Evolutionary conservation across 805 yeast species (phyloP).

Genomic region (Candida coquimbonensis): DNA sequence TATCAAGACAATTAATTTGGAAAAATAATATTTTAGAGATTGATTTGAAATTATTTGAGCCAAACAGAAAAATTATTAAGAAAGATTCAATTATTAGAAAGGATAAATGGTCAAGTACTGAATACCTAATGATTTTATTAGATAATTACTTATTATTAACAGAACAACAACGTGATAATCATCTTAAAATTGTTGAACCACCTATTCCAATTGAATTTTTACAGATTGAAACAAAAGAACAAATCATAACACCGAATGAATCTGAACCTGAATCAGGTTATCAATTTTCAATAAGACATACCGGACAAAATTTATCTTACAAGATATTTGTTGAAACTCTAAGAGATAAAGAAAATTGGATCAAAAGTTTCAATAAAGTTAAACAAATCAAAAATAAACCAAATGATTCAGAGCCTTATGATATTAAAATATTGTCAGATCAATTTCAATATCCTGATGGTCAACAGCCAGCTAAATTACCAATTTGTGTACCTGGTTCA

Average conservation of each 20-base stretch:
- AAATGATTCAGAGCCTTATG: slow-evolving; percentile 45
- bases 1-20: slow-evolving; percentile 50
- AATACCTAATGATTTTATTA: slow-evolving; percentile 46
- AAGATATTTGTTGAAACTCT: slow-evolving; percentile 42
- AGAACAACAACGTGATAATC: slow-evolving; percentile 39
- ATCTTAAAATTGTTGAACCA: slow-evolving; percentile 40
- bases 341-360: slow-evolving; percentile 55
- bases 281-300: slow-evolving; percentile 48
- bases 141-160: slow-evolving; percentile 69
- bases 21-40: slow-evolving; percentile 37
- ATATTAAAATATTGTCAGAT: slow-evolving; percentile 46
- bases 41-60: slow-evolving; percentile 45
- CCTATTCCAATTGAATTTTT: slow-evolving; percentile 59
- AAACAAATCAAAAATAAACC: slow-evolving; percentile 33
- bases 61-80: slow-evolving; percentile 47
- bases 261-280: slow-evolving; percentile 10
- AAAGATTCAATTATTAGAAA: slow-evolving; percentile 55
- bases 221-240: slow-evolving; percentile 41
- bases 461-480: slow-evolving; percentile 43
- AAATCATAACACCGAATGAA: slow-evolving; percentile 1
- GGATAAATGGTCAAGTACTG: slow-evolving; percentile 56
- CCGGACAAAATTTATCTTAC: slow-evolving; percentile 48
- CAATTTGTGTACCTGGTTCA: slow-evolving; percentile 44
- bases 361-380: slow-evolving; percentile 41
- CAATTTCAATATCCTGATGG: slow-evolving; percentile 59